Conservation (phyloP, 257 asterid species). For the Solanum sejunctum region DNA sequence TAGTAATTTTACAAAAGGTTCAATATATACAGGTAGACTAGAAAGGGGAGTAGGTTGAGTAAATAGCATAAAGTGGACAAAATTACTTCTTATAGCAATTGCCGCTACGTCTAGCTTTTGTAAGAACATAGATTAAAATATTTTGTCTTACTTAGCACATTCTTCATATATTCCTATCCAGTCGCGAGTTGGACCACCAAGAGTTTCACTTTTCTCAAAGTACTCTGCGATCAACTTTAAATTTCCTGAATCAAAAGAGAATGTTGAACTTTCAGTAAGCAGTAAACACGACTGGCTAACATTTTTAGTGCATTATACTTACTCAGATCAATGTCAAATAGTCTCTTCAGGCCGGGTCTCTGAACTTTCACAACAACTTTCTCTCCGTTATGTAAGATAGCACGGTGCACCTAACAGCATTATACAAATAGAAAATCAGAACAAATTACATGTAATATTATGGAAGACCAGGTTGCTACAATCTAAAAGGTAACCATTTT, state of each 20-base stretch:
- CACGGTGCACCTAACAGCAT: constrained; percentile 75
- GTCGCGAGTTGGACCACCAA: constrained; percentile 93
- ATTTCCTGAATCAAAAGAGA: constrained; percentile 45
- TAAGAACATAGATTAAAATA: background rate
- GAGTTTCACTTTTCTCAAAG: constrained; percentile 83
- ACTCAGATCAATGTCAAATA: constrained; percentile 91
- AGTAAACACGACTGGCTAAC: background rate
- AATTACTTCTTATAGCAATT: background rate
- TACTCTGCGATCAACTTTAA: constrained; percentile 80
- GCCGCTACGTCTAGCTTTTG: background rate
- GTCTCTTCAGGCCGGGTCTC: constrained; percentile 86
- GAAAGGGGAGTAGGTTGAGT: background rate
- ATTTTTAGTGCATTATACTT: constrained; percentile 8
- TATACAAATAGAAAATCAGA: constrained; percentile 20
- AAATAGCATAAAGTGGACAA: background rate
- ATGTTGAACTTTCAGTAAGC: background rate
- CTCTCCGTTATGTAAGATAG: constrained; percentile 83
- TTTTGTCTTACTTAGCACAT: constrained; percentile 74
- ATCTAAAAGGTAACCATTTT: background rate
- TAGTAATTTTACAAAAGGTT: background rate
- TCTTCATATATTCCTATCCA: constrained; percentile 96
- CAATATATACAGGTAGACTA: background rate
- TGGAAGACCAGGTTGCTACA: background rate
- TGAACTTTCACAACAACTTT: constrained; percentile 88
- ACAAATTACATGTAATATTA: background rate